Evolutionary conservation across 176 grass and related monocot genomes (phyloP).

Genomic region (Sorghum bicolor): Sorghum_bicolor_NCBIv3 NC_012872.2:61624501-61625000

Average conservation of each 20-base stretch:
- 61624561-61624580: constrained; percentile 34
- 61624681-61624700: constrained; percentile 30
- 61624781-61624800: constrained; percentile 22
- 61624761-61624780: constrained; percentile 34
- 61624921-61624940: not conserved
- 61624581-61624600: constrained; percentile 32
- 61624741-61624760: constrained; percentile 27
- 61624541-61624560: constrained; percentile 29
- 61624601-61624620: constrained; percentile 20
- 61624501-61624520: constrained; percentile 35
- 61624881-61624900: constrained; percentile 33
- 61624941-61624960: constrained; percentile 5
- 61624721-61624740: constrained; percentile 34
- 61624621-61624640: constrained; percentile 18
- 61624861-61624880: constrained; percentile 42
- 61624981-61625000: not conserved
- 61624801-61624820: constrained; percentile 41
- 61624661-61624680: constrained; percentile 24
- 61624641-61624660: constrained; percentile 40
- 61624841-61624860: constrained; percentile 32
- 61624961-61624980: constrained; percentile 11
- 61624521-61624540: constrained; percentile 40
- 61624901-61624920: not conserved
- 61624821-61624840: constrained; percentile 48
- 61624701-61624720: constrained; percentile 41